Conservation (phyloP, 2,329 filamentous ascomycete genomes). For the Fusarium denticulatum region DNA sequence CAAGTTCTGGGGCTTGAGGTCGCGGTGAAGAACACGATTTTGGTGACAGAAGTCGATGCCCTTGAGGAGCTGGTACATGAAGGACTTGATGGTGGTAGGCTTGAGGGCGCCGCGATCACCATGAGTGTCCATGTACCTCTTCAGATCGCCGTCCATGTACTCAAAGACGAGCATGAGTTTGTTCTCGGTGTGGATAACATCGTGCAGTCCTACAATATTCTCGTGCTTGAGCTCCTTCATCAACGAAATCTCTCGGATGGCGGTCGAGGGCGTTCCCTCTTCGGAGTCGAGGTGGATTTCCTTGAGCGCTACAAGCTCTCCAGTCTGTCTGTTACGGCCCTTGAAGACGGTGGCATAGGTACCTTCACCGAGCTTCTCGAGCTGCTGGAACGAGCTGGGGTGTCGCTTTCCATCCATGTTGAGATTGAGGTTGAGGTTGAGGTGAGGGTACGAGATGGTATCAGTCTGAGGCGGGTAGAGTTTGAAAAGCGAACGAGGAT, state of each 20-base stretch:
- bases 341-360: constrained; percentile 99
- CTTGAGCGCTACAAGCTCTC: constrained; percentile 95
- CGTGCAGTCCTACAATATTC: constrained; percentile 96
- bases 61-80: constrained; percentile 97
- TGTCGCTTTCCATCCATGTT: constrained; percentile 91
- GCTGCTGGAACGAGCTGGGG: constrained; percentile 97
- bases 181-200: constrained; percentile 99
- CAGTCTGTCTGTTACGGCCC: constrained; percentile 95
- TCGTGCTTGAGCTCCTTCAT: constrained; percentile 99
- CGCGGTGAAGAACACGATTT: constrained; percentile 93
- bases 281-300: constrained; percentile 99
- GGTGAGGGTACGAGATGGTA: neutral
- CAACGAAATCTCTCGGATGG: constrained; percentile 96
- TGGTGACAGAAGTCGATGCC: constrained; percentile 99
- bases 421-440: constrained; percentile 36
- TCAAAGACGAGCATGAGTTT: constrained; percentile 99
- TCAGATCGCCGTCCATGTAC: constrained; percentile 97
- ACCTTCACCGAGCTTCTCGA: constrained; percentile 98
- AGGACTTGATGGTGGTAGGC: constrained; percentile 92
- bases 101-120: constrained; percentile 91
- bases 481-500: constrained; percentile 7
- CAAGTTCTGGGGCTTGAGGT: constrained; percentile 95
- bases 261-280: constrained; percentile 96
- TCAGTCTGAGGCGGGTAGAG: constrained; percentile 1
- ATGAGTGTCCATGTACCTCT: constrained; percentile 97